These are phyloP conservation scores for Claviceps sorghi DNA, from an alignment of 2,329 filamentous ascomycete genomes.

Conservation along the genomic window DNA sequence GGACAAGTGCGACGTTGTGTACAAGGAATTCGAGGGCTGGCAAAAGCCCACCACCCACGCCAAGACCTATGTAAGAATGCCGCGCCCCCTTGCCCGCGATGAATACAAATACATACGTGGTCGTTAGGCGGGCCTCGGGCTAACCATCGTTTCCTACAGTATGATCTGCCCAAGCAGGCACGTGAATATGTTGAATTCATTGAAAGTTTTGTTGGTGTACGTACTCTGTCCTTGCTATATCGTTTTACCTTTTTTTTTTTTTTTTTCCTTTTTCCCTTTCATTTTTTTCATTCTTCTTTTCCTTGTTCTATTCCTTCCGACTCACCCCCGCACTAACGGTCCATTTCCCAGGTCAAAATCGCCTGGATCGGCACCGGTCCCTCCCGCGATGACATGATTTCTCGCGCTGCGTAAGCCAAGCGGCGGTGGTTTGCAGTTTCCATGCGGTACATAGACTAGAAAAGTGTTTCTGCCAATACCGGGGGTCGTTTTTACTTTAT, in stretches of 20 bases:
- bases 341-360: constrained; percentile 18
- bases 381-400: constrained; percentile 49
- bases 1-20: constrained; percentile 46
- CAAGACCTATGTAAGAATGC: constrained; percentile 35
- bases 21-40: constrained; percentile 58
- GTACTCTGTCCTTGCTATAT: background rate
- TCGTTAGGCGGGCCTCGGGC: background rate
- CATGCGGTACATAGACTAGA: background rate
- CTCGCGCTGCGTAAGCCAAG: constrained; percentile 8
- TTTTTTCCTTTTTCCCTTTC: background rate
- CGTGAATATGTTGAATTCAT: constrained; percentile 53
- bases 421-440: background rate
- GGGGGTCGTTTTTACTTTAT: too few species aligned
- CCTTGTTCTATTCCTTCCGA: too few species aligned
- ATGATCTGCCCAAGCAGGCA: constrained; percentile 49
- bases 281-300: background rate
- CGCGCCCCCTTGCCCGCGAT: too few species aligned
- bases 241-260: background rate
- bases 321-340: constrained; percentile 3
- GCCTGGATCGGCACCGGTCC: constrained; percentile 52
- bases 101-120: too few species aligned
- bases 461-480: background rate
- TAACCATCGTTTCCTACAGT: constrained; percentile 7
- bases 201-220: constrained; percentile 1
- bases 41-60: constrained; percentile 45